Conservation (phyloP, 306 rosid species). For the Carpinus viminea region DNA sequence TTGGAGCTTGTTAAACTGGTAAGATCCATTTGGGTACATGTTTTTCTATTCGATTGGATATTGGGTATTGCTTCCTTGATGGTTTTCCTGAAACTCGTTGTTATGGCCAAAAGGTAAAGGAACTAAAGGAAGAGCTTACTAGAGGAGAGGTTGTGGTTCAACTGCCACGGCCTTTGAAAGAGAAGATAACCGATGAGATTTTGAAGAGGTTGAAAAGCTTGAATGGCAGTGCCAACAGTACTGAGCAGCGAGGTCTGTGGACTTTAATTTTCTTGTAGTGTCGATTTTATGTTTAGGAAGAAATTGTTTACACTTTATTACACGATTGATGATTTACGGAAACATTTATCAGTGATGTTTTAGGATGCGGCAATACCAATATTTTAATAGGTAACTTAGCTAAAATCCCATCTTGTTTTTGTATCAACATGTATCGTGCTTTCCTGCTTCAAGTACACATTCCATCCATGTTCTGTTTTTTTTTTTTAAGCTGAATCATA, state of each 20-base stretch:
- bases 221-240: slow-evolving; percentile 44
- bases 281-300: not conserved
- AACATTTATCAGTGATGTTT: not conserved
- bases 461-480: not conserved
- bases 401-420: not conserved
- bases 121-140: slow-evolving; percentile 57
- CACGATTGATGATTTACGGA: no score
- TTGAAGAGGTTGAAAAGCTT: slow-evolving; percentile 56
- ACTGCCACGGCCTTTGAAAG: slow-evolving; percentile 71
- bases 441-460: not conserved
- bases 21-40: slow-evolving; percentile 21
- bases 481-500: not conserved
- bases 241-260: slow-evolving; percentile 70
- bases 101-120: slow-evolving; percentile 58
- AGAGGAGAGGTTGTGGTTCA: slow-evolving; percentile 39
- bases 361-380: not conserved
- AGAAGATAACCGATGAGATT: slow-evolving; percentile 65
- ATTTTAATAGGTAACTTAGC: not conserved
- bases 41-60: not conserved
- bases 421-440: not conserved
- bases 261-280: slow-evolving; percentile 11
- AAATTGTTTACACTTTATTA: not conserved
- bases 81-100: slow-evolving; percentile 23
- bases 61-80: not conserved
- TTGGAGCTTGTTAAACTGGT: slow-evolving; percentile 75